Base-by-base conservation (phyloP, 805 yeast genomes). In the Wickerhamomyces kurtzmanii region DNA sequence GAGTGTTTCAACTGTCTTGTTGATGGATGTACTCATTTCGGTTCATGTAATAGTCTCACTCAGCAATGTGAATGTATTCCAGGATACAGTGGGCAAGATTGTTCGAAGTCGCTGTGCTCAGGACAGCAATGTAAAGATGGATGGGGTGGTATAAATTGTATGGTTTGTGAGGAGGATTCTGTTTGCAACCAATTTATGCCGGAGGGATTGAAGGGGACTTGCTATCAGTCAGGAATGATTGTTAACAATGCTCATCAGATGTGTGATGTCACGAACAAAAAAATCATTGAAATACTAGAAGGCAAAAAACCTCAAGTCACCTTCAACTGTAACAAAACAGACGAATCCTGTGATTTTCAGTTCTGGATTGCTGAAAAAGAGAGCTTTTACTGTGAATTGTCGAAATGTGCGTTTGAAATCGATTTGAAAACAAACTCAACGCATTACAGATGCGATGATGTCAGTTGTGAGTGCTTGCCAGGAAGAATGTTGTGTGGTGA, bases 1-100 rank as follows among this genome's bases (percentile, higher is more conserved):
- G n/a, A n/a, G n/a, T 83, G 96, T 46, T 91, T 91, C 69, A 89
- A 91, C 54, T 91, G 98, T 60, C 94, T 96, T 3, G 79, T 86
- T 37, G 86, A 82, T 45, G 78, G 75, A 37, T 91, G 98, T 54
- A 73, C 81, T 33, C 98, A 91, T 44, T 91, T 77, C 47, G 86
- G 94, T 16, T 55, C 55, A n/a, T 91, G 98, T 57, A 83, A 91
- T 51, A 69, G 78, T 19, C 84, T 63, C 53, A 82, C 89, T 5
- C 98, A 98, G 2, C 67, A 76, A 47, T 91, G 98, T 59, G 93
- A 83, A 30, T 91, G 98, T 57, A 71, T 84, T 23, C 75, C 73
- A 21, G 98, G 98, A 0, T 91, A 79, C 57, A 96, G 95, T 4
- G 96, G 97, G 6, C 74, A 75, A 43, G 96, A 91, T 51, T 91